Evolutionary conservation across 331 rosid genomes (phyloP).

Genomic region (Arachis monticola): DNA sequence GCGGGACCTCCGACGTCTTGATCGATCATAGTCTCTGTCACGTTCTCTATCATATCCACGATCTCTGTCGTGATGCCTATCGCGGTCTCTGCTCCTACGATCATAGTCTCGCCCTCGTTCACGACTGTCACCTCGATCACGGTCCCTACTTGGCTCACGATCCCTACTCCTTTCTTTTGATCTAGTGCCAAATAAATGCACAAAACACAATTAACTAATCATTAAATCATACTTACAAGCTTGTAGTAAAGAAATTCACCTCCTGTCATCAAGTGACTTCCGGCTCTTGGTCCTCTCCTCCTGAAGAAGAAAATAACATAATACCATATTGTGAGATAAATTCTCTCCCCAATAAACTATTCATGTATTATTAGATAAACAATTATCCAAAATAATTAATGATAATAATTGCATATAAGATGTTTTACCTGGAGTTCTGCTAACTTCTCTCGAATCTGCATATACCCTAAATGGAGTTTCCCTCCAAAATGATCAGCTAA

Average conservation of each 20-base stretch:
- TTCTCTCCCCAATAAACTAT: constrained; percentile 28
- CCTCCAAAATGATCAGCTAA: constrained; percentile 99
- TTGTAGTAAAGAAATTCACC: constrained; percentile 49
- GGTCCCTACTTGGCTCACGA: constrained; percentile 72
- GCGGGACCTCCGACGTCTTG: constrained; percentile 83
- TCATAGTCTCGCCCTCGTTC: constrained; percentile 79
- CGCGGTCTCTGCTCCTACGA: constrained; percentile 88
- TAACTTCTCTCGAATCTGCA: constrained; percentile 98
- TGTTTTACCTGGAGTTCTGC: constrained; percentile 86
- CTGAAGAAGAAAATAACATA: constrained; percentile 61
- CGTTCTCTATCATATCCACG: constrained; percentile 79
- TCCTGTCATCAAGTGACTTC: constrained; percentile 74
- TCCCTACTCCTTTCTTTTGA: constrained; percentile 88
- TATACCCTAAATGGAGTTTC: constrained; percentile 97
- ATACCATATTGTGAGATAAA: constrained; percentile 40
- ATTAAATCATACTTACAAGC: constrained; percentile 6
- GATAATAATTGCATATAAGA: constrained; percentile 9
- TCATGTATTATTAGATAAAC: neutral
- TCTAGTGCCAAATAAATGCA: constrained; percentile 44
- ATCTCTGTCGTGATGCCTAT: constrained; percentile 81
- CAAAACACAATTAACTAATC: constrained; percentile 1
- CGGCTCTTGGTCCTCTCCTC: constrained; percentile 85
- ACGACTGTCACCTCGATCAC: constrained; percentile 71
- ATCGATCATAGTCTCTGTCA: constrained; percentile 70
- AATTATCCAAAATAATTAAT: neutral